Evolutionary conservation across 139 green algal genomes (phyloP).

Genomic region (Haematococcus lacustris): DNA sequence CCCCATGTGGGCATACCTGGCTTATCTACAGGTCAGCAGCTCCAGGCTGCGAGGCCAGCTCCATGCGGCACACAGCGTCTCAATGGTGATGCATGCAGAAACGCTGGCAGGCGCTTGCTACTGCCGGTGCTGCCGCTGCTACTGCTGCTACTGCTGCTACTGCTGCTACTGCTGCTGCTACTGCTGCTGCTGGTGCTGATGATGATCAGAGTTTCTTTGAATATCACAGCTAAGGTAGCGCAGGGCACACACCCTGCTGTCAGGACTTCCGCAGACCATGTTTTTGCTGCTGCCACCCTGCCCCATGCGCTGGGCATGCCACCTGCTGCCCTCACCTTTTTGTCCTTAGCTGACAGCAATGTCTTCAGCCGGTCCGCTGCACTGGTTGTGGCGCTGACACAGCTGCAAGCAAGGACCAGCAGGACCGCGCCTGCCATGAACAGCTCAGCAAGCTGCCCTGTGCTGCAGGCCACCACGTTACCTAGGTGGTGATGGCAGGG

Average conservation of each 20-base stretch:
- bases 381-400: constrained; percentile 14
- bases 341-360: constrained; percentile 66
- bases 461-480: not conserved
- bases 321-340: constrained; percentile 37
- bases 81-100: not conserved
- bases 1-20: too few relatives aligned
- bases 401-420: constrained; percentile 1
- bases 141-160: too few relatives aligned
- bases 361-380: constrained; percentile 59
- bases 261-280: not conserved
- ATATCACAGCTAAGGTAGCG: not conserved
- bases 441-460: too few relatives aligned
- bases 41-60: not conserved
- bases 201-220: not conserved
- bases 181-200: too few relatives aligned
- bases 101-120: not conserved
- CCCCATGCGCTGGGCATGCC: not conserved
- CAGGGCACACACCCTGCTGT: not conserved
- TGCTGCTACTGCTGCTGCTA: too few relatives aligned
- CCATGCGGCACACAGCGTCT: not conserved
- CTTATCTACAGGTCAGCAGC: too few relatives aligned
- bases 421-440: not conserved
- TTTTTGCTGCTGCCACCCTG: not conserved
- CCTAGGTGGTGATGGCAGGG: not conserved
- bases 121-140: too few relatives aligned